Evolutionary conservation across 116 monocot genomes (phyloP).

Genomic region (Posidonia oceanica): DNA sequence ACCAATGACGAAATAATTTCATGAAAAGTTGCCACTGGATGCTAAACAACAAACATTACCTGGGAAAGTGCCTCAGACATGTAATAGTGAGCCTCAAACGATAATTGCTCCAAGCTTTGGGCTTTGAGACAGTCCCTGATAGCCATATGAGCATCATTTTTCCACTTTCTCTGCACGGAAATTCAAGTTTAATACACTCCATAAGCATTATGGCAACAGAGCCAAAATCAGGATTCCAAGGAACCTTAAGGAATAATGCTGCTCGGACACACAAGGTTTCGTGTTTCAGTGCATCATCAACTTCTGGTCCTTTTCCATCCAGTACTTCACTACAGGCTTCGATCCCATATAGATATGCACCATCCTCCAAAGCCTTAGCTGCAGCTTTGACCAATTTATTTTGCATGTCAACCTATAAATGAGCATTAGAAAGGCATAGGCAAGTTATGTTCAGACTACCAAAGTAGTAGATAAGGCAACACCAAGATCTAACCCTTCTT

Average conservation of each 20-base stretch:
- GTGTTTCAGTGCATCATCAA: slow-evolving; percentile 36
- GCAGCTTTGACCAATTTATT: slow-evolving; percentile 55
- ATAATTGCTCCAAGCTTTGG: slow-evolving; percentile 34
- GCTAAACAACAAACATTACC: slow-evolving; percentile 19
- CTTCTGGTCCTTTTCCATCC: slow-evolving; percentile 47
- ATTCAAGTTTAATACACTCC: slow-evolving; percentile 8
- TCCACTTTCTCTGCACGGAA: slow-evolving; percentile 87
- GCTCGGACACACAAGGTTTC: slow-evolving; percentile 86
- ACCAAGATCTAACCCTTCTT: slow-evolving; percentile 34
- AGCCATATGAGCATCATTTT: slow-evolving; percentile 91
- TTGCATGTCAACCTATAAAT: slow-evolving; percentile 39
- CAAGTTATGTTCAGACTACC: background rate
- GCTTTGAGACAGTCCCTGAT: slow-evolving; percentile 82
- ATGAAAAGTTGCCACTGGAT: background rate
- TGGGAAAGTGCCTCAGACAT: slow-evolving; percentile 82
- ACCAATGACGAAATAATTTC: background rate
- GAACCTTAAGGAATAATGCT: slow-evolving; percentile 82
- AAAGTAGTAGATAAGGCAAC: background rate
- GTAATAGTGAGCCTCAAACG: slow-evolving; percentile 55
- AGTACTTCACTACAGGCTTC: slow-evolving; percentile 87
- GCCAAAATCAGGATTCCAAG: slow-evolving; percentile 7
- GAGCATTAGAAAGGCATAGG: slow-evolving; percentile 3
- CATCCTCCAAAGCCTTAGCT: slow-evolving; percentile 39
- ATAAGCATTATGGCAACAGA: background rate
- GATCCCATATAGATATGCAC: slow-evolving; percentile 47